Base-by-base conservation (phyloP, 176 grass and related monocot genomes). In the Luzula sylvatica region DNA sequence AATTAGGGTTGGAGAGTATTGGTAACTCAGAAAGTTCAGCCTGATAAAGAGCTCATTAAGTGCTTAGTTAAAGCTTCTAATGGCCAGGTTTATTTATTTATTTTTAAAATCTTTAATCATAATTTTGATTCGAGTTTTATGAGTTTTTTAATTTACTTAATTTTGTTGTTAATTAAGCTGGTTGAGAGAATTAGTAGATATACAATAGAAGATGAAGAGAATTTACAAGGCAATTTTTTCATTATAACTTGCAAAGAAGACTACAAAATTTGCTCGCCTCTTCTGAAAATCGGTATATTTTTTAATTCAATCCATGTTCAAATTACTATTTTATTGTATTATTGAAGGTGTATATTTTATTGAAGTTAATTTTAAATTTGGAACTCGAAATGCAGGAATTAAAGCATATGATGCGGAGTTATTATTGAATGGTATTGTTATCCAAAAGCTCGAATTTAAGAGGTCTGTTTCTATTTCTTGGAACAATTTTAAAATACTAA, bases 361-460 rank as follows among this genome's bases (percentile, higher is more conserved):
- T 61, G 23, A 19, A 7, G 40, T 42, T 20, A 11, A 22, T 9
- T 39, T 35, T 0, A 15, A 54, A 19, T 28, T 26, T 29, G 7
- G 9, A 35, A 35, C 22, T 46, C 29, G 24, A n/a, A 9, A 53
- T 78, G n/a, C 62, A 96, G 90, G 90, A 25, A 67, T 80, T 8
- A 57, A 58, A 53, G 65, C 76, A 15, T 96, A 82, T 46, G 74
- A 81, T 44, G 85, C 90, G 2, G 90, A 86, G 71, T 70, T 96
- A 65, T 63, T 96, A 26, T 41, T 96, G 41, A 88, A 82, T 74
- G 84, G 84, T 65, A 96, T 89, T 42, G 64, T 86, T 17, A 76
- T 60, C 8, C 90, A 96, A 63, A 82, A 77, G 53, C 65, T 89
- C 62, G 84, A 86, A 65, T 89, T 88, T 13, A 63, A 67, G 38